These are phyloP conservation scores for Cyclotella baltica DNA, from an alignment of 108 stramenopile genomes.

Conservation along the genomic window DNA sequence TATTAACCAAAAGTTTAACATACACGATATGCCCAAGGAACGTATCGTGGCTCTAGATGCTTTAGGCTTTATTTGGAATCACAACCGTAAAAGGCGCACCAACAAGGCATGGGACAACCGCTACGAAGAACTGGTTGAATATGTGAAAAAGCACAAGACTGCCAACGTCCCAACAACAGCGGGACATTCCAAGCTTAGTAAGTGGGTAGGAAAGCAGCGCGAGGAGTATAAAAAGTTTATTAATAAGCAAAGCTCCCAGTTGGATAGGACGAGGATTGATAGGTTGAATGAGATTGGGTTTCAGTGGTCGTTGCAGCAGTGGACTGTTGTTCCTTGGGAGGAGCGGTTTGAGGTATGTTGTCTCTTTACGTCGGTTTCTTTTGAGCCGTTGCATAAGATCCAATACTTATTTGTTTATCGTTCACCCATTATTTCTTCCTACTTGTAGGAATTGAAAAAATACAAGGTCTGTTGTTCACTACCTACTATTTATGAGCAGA, in stretches of 20 bases:
- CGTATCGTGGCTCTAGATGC: slow-evolving; percentile 44
- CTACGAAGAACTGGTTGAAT: slow-evolving; percentile 32
- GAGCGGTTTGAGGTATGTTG: slow-evolving; percentile 48
- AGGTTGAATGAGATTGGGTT: slow-evolving; percentile 50
- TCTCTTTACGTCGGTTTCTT: neutral
- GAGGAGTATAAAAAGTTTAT: slow-evolving; percentile 54
- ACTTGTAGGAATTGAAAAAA: slow-evolving; percentile 20
- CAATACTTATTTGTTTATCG: neutral
- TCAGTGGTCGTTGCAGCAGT: slow-evolving; percentile 44
- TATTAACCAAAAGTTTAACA: slow-evolving; percentile 51
- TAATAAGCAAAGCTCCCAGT: slow-evolving; percentile 48
- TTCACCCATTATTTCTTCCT: slow-evolving; percentile 4
- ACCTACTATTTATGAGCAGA: no score
- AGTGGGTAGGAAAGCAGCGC: slow-evolving; percentile 56
- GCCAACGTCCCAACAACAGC: slow-evolving; percentile 49
- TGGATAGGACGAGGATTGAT: slow-evolving; percentile 38
- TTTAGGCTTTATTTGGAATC: slow-evolving; percentile 58
- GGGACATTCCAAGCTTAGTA: slow-evolving; percentile 36
- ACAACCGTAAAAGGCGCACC: slow-evolving; percentile 40
- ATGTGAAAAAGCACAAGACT: slow-evolving; percentile 27
- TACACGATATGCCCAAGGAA: slow-evolving; percentile 47
- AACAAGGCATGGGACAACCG: slow-evolving; percentile 31
- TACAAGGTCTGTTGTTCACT: no score
- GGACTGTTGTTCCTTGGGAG: slow-evolving; percentile 53
- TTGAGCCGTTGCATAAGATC: neutral